These are phyloP conservation scores for Annona squamosa DNA, from an alignment of 164 flowering plant genomes.

Conservation along the genomic window DNA sequence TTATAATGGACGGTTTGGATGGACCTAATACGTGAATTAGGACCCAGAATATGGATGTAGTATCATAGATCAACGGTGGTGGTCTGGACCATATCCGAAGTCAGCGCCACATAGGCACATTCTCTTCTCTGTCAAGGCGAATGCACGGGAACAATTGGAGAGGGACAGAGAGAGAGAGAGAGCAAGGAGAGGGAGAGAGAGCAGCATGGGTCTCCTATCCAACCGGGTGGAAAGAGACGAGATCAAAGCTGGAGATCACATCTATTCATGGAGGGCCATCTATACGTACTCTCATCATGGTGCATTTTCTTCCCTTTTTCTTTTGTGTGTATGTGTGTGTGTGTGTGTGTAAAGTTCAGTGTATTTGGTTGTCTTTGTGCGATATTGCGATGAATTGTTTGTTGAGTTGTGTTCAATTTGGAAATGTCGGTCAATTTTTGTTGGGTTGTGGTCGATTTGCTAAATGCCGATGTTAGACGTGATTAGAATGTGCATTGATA, in stretches of 20 bases:
- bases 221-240: constrained; percentile 64
- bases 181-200: not conserved
- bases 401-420: not conserved
- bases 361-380: not conserved
- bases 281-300: constrained; percentile 97
- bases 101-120: too few species aligned
- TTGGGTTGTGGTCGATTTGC: not conserved
- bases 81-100: not conserved
- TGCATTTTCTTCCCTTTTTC: constrained; percentile 8
- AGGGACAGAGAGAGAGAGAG: not conserved
- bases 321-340: not conserved
- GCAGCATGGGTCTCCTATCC: constrained; percentile 74
- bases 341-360: not conserved
- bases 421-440: not conserved
- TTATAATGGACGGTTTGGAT: not conserved
- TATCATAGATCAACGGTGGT: not conserved
- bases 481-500: not conserved
- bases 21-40: not conserved
- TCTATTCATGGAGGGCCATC: constrained; percentile 86
- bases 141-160: not conserved
- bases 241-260: constrained; percentile 86
- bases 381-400: not conserved
- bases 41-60: not conserved
- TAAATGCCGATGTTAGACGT: not conserved
- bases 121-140: not conserved